A percentile compares a stretch with the other conserved stretches of the same genome.
phyloP scores from a whole-genome alignment of 2,329 filamentous ascomycete genomes.

The Aulographum hederae region DNA sequence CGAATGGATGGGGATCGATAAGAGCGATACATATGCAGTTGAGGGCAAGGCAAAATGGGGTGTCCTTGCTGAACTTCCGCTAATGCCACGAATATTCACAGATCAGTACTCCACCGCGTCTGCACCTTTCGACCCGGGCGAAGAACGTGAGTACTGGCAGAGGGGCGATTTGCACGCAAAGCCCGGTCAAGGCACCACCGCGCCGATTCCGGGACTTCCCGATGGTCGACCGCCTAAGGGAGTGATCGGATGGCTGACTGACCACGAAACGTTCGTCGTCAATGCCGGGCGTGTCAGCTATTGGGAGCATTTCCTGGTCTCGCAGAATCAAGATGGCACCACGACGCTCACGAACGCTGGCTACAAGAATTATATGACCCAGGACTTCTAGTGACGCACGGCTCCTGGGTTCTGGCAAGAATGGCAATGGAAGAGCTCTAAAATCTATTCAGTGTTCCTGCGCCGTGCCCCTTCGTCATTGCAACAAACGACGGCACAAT shows the following conservation, averaged over 20 bases:
- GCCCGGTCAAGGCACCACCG: constrained; percentile 14
- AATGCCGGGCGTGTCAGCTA: constrained; percentile 63
- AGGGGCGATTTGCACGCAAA: neutral
- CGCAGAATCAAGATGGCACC: neutral
- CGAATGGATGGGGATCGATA: too few species aligned
- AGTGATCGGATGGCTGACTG: constrained; percentile 65
- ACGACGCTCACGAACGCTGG: too few species aligned
- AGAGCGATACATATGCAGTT: neutral
- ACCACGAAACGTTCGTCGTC: constrained; percentile 56
- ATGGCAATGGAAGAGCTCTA: too few species aligned
- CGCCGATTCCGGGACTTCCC: constrained; percentile 26
- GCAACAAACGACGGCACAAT: too few species aligned
- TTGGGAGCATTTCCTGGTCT: constrained; percentile 58
- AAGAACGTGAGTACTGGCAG: constrained; percentile 31
- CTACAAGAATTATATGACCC: too few species aligned
- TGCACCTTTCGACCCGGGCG: constrained; percentile 64
- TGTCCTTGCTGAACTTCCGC: constrained; percentile 61
- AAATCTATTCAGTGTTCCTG: too few species aligned
- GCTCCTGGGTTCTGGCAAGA: too few species aligned
- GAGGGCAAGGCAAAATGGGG: constrained; percentile 55
- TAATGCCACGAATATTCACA: constrained; percentile 74
- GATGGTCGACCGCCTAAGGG: constrained; percentile 55
- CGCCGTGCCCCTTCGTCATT: too few species aligned
- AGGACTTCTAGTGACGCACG: too few species aligned
- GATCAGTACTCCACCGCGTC: constrained; percentile 78